A percentile compares a stretch with the other conserved stretches of the same genome.
Evolutionary conservation across 768 basidiomycete species (phyloP).

Genomic region (Heimioporus sp.): DNA sequence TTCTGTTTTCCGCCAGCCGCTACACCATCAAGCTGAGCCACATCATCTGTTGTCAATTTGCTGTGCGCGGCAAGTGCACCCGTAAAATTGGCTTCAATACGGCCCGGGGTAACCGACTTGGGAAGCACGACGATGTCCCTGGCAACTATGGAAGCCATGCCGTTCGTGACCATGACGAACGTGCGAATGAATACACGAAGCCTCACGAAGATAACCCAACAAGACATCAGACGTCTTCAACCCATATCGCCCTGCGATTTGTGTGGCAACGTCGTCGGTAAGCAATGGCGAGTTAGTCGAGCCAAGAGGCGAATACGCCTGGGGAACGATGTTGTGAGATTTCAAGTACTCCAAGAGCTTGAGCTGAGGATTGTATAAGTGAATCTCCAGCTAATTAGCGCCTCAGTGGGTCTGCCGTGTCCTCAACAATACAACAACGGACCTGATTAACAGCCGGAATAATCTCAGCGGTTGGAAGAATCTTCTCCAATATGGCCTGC

Average conservation of each 20-base stretch:
- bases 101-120: constrained; percentile 71
- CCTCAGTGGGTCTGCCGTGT: neutral
- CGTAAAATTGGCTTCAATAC: constrained; percentile 59
- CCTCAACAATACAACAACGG: constrained; percentile 11
- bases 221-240: constrained; percentile 57
- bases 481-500: constrained; percentile 61
- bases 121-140: constrained; percentile 68
- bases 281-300: constrained; percentile 66
- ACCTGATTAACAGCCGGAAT: constrained; percentile 76
- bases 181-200: neutral
- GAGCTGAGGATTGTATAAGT: constrained; percentile 75
- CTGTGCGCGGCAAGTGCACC: constrained; percentile 48
- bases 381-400: constrained; percentile 58
- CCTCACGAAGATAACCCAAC: constrained; percentile 60
- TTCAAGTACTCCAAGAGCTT: constrained; percentile 60
- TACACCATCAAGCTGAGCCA: constrained; percentile 55
- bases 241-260: constrained; percentile 57
- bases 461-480: constrained; percentile 64
- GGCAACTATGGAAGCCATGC: constrained; percentile 40
- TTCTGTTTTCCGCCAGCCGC: constrained; percentile 63
- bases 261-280: constrained; percentile 54
- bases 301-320: constrained; percentile 83
- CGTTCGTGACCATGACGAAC: constrained; percentile 3
- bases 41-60: constrained; percentile 49
- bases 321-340: constrained; percentile 63